Evolutionary conservation across 768 basidiomycete genomes (phyloP), one percentile per base, ranked within the genome.

Genomic region (Suillus tomentosus): DNA sequence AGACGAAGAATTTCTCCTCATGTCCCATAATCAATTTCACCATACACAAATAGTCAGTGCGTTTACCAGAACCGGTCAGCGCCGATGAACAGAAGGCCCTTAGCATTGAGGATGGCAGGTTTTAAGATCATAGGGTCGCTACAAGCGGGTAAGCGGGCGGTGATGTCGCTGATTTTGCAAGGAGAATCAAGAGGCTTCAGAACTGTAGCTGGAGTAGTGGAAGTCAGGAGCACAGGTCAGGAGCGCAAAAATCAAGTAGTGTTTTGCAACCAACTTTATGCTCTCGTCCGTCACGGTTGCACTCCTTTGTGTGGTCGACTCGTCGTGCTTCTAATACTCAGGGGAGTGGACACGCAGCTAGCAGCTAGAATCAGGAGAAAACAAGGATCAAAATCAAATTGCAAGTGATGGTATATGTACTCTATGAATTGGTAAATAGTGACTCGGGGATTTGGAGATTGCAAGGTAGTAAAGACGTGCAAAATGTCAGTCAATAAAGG

Each of bases 321-420:
- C 14, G 15, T 15, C 24, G 15, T 14, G 7, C 4, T 27, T 51
- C 50, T 27, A 27, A 51, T 51, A 31, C 50, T 51, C 27, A 31
- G 27, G 15, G 8, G 24, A 9, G n/a, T n/a, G 11, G n/a, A n/a
- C n/a, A n/a, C n/a, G 45, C 19, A 47, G 24, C 24, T 24, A 15
- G 14, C 19, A 54, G 17, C 10, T 27, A 51, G 51, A 34, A 54
- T 5, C 31, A 34, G 17, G 19, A 34, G 31, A 54, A 31, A 19
- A 19, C 50, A 27, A 31, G 3, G 17, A 53, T 53, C 51, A 54
- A 54, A 54, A 54, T 34, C 11, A 34, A 13, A 54, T 54, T 54
- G 53, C 34, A 34, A 54, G 13, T 34, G 53, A 54, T 54, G 53
- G 53, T 54, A 54, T 54, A 54, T 34, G 53, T 54, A 54, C 53